A percentile compares a stretch with the other conserved stretches of the same genome.
Evolutionary conservation across 2,329 filamentous ascomycete species (phyloP).

Genomic region (Beauveria sp.): DNA sequence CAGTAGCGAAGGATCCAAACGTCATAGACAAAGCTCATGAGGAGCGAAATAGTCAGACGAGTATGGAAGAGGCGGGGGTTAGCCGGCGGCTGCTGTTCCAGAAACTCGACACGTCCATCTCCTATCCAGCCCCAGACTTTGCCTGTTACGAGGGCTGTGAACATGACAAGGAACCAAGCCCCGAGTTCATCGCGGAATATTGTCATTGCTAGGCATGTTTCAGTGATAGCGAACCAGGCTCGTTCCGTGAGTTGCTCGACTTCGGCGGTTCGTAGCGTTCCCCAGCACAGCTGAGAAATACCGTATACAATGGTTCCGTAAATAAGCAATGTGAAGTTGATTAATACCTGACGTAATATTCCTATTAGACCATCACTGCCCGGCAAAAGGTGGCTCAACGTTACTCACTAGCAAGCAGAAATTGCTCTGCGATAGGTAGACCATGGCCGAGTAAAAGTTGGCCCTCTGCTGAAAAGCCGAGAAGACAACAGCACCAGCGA

Average conservation of each 20-base stretch:
- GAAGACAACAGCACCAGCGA: slow-evolving; percentile 75
- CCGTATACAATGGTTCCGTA: slow-evolving; percentile 77
- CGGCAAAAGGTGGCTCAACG: not conserved
- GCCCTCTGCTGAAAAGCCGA: slow-evolving; percentile 91
- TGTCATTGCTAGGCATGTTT: slow-evolving; percentile 96
- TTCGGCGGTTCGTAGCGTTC: slow-evolving; percentile 83
- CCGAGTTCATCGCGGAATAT: slow-evolving; percentile 95
- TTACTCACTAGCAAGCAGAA: slow-evolving; percentile 79
- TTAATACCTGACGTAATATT: slow-evolving; percentile 57
- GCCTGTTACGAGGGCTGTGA: slow-evolving; percentile 81
- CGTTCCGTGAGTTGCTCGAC: slow-evolving; percentile 96
- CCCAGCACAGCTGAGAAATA: slow-evolving; percentile 84
- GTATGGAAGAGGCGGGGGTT: slow-evolving; percentile 85
- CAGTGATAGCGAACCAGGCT: slow-evolving; percentile 95
- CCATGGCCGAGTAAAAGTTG: slow-evolving; percentile 97
- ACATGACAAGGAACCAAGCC: slow-evolving; percentile 93
- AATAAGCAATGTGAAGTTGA: slow-evolving; percentile 79
- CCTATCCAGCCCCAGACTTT: slow-evolving; percentile 99
- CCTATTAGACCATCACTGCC: not conserved
- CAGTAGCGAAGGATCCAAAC: slow-evolving; percentile 73
- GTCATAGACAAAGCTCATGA: slow-evolving; percentile 74
- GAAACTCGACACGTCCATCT: slow-evolving; percentile 83
- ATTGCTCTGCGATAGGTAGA: slow-evolving; percentile 94
- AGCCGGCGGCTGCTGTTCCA: slow-evolving; percentile 89
- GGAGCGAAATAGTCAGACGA: slow-evolving; percentile 69